phyloP scores from a whole-genome alignment of 1,284 basidiomycete species.

The Lentinus polychrous region DNA sequence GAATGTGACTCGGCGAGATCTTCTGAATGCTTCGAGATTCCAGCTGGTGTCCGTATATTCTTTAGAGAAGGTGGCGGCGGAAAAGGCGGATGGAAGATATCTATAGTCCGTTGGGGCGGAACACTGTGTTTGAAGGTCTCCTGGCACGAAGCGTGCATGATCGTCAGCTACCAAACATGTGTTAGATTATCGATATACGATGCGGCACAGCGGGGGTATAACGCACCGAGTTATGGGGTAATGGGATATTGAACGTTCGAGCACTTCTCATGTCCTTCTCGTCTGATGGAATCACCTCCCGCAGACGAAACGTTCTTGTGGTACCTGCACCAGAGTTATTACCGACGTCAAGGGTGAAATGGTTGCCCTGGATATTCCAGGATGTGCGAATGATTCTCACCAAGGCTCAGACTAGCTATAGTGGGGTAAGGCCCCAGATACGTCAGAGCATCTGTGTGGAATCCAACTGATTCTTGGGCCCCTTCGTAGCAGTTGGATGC shows the following conservation, averaged over 20 bases:
- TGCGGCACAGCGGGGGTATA: neutral
- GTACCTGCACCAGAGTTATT: constrained; percentile 41
- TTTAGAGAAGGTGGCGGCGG: constrained; percentile 29
- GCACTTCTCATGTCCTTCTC: constrained; percentile 48
- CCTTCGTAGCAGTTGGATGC: constrained; percentile 90
- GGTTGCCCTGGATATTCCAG: neutral
- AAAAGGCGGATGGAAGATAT: constrained; percentile 64
- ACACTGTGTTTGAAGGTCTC: constrained; percentile 84
- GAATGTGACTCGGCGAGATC: too few relatives aligned
- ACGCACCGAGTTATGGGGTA: constrained; percentile 79
- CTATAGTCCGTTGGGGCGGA: constrained; percentile 70
- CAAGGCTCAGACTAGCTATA: constrained; percentile 90
- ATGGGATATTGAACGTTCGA: constrained; percentile 77
- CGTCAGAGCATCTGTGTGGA: constrained; percentile 73
- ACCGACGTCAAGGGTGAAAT: constrained; percentile 2
- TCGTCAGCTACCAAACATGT: constrained; percentile 46
- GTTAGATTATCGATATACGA: constrained; percentile 3
- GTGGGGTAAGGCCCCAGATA: constrained; percentile 89
- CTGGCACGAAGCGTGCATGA: constrained; percentile 91
- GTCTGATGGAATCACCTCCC: constrained; percentile 62
- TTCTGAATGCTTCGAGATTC: constrained; percentile 5
- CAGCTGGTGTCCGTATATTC: constrained; percentile 11
- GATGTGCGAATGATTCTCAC: constrained; percentile 31
- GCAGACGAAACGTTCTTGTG: constrained; percentile 67
- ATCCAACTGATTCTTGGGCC: constrained; percentile 77